Evolutionary conservation across 192 early-diverging fungal genomes (phyloP).

Genomic region (Funneliformis mosseae): DNA sequence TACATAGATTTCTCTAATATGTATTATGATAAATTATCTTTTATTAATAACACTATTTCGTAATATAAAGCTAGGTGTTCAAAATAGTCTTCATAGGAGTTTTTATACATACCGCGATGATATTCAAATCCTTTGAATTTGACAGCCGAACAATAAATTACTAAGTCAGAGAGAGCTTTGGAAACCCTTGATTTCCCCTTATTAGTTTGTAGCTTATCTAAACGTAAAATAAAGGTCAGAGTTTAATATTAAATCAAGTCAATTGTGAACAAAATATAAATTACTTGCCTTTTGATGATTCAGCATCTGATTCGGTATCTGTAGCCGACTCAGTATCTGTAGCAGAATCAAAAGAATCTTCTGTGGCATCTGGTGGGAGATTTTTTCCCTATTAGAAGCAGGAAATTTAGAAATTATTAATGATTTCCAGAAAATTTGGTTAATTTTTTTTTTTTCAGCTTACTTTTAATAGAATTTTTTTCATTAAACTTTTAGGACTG

Average conservation of each 20-base stretch:
- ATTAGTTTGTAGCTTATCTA: constrained; percentile 37
- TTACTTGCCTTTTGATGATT: constrained; percentile 34
- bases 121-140: constrained; percentile 62
- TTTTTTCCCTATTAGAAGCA: constrained; percentile 23
- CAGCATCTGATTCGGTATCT: constrained; percentile 47
- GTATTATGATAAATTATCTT: background rate
- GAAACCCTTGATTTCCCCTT: constrained; percentile 49
- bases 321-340: constrained; percentile 40
- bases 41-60: background rate
- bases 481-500: constrained; percentile 69
- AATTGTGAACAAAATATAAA: background rate
- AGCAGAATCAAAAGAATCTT: constrained; percentile 24
- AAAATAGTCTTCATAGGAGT: background rate
- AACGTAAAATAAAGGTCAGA: constrained; percentile 23
- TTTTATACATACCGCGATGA: constrained; percentile 55
- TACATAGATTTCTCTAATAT: background rate
- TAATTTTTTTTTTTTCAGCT: constrained; percentile 27
- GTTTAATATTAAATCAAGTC: background rate
- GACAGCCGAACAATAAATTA: constrained; percentile 63
- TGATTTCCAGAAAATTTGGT: too few relatives aligned
- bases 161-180: constrained; percentile 57
- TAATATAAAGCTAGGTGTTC: background rate
- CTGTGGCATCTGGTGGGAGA: background rate
- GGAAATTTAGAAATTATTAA: background rate
- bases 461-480: constrained; percentile 78